Base-by-base conservation (phyloP, 257 asterid genomes). In the Cordia subcordata region DNA sequence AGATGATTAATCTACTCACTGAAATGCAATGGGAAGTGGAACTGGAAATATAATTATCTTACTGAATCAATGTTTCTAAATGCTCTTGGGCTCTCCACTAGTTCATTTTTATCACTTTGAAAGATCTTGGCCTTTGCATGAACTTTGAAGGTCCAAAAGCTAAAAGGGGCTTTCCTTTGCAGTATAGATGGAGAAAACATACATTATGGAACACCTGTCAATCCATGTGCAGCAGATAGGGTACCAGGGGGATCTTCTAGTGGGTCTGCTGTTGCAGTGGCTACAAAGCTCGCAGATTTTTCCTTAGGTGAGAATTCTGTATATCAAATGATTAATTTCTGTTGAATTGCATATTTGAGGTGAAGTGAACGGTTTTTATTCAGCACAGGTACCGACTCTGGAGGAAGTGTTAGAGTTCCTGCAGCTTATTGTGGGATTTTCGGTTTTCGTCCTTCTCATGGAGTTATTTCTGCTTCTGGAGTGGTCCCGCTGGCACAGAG, bases 201-300 rank as follows among this genome's bases (percentile, higher is more conserved):
- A 23, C 98, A 88, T 65, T 83, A 83, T n/a, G 96, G 96, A 39
- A 91, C 98, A 51, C 95, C 98, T 23, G 54, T 63, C 15, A 88
- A 91, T 75, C 96, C 96, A 21, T 72, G 83, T 73, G 91, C 96
- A 23, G 66, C 78, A 53, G 95, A 91, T 63, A 67, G 96, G 62
- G 87, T 91, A 67, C 98, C 98, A 21, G 98, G 98, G 63, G 96
- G 98, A 42, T 91, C 98, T 21, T 91, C 98, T 23, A 91, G 96
- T 68, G 98, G 98, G 60, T 88, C 98, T 55, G 98, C 98, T 14
- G 96, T 85, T 19, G 88, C 94, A 3, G 98, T 91, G 69, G 95
- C 81, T 49, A 87, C 94, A 50, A 69, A 13, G 64, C 81, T 82
- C 61, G 85, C 78, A 1, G 94, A 91, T 85, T 88, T 91, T 78